These are phyloP conservation scores for Cicer pinnatifidum DNA, from an alignment of 306 rosid species.

Conservation along the genomic window DNA sequence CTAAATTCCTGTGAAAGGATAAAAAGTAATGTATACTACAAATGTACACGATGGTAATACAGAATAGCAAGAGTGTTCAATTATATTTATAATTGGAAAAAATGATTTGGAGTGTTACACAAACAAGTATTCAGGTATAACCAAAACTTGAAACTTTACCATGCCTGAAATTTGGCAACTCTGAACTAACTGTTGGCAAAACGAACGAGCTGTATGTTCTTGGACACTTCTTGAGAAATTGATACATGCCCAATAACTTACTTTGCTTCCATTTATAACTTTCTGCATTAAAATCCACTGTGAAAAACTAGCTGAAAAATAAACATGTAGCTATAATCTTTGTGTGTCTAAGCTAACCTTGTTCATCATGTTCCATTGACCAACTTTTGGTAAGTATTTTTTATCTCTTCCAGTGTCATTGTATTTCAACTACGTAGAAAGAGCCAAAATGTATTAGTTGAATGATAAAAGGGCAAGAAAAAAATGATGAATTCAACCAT, in stretches of 20 bases:
- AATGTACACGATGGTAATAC: background rate
- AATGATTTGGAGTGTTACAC: background rate
- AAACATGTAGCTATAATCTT: background rate
- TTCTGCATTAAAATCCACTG: slow-evolving; percentile 46
- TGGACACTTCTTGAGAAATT: slow-evolving; percentile 51
- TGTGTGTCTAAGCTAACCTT: slow-evolving; percentile 43
- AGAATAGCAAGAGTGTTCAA: background rate
- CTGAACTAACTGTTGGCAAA: slow-evolving; percentile 60
- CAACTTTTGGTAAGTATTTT: slow-evolving; percentile 49
- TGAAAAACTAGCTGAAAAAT: background rate
- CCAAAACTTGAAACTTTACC: slow-evolving; percentile 47
- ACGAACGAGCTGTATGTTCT: slow-evolving; percentile 52
- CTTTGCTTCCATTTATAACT: slow-evolving; percentile 58
- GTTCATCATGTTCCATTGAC: slow-evolving; percentile 58
- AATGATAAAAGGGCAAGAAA: slow-evolving; percentile 18
- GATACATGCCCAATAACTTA: slow-evolving; percentile 54
- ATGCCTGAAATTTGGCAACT: slow-evolving; percentile 60
- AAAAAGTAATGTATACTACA: background rate
- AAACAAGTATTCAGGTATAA: background rate
- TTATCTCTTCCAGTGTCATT: slow-evolving; percentile 53
- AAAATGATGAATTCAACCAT: background rate
- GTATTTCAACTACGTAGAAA: slow-evolving; percentile 43
- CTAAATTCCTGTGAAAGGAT: slow-evolving; percentile 45
- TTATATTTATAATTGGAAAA: background rate
- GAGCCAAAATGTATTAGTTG: background rate